Base-by-base conservation (phyloP, 2,329 filamentous ascomycete species). In the Ophiosphaerella korrae region DNA sequence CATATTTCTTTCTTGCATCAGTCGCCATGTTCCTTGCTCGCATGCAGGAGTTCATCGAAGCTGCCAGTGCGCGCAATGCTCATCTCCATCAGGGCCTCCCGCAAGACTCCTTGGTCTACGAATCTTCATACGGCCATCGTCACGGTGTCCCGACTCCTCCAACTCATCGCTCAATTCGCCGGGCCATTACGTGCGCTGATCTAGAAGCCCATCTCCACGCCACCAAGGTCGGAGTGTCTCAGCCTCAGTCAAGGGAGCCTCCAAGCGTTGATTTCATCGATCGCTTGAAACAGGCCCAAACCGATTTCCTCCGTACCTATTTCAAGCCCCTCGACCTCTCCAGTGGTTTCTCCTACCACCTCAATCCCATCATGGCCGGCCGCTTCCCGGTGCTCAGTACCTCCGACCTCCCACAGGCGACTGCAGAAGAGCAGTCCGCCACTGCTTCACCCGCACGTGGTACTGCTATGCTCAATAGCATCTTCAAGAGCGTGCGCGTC, bases 371-470 rank as follows among this genome's bases (percentile, higher is more conserved):
- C 40, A 72, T 73, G 68, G 61, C 67, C 31, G 55, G 63, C 40
- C 67, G 69, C 43, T 64, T 74, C 49, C 72, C 70, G 42, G 56
- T 58, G 42, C 66, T 75, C 43, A 67, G 53, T 60, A 75, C 73
- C 48, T 68, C 64, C 14, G 58, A 70, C 68, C 81, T 89, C 52
- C 85, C 87, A 29, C 77, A 79, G 50, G 80, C 87, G 52, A 82
- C 83, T 50, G 81, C 86, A 69, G 79, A 80, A 71, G 79, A 81
- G 60, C 80, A 83, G 55, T 76, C 82, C 41, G 84, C 83, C 68
- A 86, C 84, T 36, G 79, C 81, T 58, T 89, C 88, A 8, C 88
- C 89, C 23, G 88, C 89, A 48, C 87, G 89, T 66, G 88, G 89
- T 73, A 86, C 88, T 74, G 88, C 88, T 49, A 92, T 92, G 85